These are phyloP conservation scores for Chalciporus piperatus DNA, from an alignment of 768 basidiomycete genomes.

Conservation along the genomic window DNA sequence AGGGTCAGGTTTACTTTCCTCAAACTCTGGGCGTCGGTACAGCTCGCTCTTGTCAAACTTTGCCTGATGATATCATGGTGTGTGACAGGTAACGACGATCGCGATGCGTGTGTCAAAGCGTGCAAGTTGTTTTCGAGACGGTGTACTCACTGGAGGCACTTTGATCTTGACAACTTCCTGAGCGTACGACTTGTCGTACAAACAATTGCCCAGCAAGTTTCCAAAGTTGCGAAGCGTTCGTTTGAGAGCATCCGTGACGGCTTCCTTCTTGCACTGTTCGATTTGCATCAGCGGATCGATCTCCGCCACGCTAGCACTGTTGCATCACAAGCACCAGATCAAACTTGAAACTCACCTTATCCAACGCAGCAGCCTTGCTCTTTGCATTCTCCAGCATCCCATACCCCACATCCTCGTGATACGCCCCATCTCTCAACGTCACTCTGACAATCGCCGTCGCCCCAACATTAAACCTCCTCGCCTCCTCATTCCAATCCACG, in stretches of 20 bases:
- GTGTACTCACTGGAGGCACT: constrained; percentile 63
- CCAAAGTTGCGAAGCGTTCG: constrained; percentile 90
- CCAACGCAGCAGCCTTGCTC: constrained; percentile 80
- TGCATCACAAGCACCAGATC: neutral
- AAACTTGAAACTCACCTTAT: constrained; percentile 67
- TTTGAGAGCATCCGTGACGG: constrained; percentile 93
- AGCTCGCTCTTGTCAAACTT: constrained; percentile 69
- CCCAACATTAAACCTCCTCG: constrained; percentile 63
- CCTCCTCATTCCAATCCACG: constrained; percentile 70
- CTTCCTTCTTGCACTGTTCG: constrained; percentile 93
- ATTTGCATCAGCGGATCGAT: constrained; percentile 2
- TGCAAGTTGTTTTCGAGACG: neutral
- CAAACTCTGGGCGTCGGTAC: constrained; percentile 69
- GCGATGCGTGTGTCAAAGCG: no score
- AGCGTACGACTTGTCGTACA: constrained; percentile 93
- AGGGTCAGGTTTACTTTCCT: constrained; percentile 39
- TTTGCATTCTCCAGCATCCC: constrained; percentile 83
- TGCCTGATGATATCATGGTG: constrained; percentile 35
- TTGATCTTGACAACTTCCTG: constrained; percentile 87
- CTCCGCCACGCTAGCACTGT: neutral
- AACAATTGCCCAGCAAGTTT: constrained; percentile 90
- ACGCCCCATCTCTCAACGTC: constrained; percentile 82
- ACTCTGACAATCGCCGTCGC: constrained; percentile 85
- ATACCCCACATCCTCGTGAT: constrained; percentile 93
- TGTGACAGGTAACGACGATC: neutral